Evolutionary conservation across 164 flowering plant genomes (phyloP).

Genomic region (Warburgia ugandensis): DNA sequence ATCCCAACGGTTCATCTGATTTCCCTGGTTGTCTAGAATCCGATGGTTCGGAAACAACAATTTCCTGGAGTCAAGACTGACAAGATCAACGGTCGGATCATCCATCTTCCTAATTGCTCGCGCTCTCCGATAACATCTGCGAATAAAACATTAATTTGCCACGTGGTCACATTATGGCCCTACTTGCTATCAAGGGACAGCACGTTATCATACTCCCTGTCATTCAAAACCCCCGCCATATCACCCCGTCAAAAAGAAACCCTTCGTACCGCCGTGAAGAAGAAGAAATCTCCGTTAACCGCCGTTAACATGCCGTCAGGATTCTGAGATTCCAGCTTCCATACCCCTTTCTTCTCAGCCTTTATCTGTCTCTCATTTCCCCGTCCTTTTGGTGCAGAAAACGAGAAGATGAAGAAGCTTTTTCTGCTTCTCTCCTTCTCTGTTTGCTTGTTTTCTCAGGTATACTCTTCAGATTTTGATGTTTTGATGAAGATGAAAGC

Average conservation of each 20-base stretch:
- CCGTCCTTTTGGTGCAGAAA: neutral
- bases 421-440: slow-evolving; percentile 1
- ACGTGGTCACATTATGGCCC: no score
- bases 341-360: neutral
- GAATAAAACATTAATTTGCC: no score
- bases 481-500: slow-evolving; percentile 49
- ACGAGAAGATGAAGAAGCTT: neutral
- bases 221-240: slow-evolving; percentile 17
- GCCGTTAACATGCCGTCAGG: no score
- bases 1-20: neutral
- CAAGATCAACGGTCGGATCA: no score
- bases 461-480: slow-evolving; percentile 29
- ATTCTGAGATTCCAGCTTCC: no score
- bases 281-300: no score
- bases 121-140: no score
- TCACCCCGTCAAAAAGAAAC: slow-evolving; percentile 19
- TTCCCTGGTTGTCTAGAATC: no score
- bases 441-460: neutral
- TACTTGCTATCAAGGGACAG: no score
- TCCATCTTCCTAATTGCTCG: no score
- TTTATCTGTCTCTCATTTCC: neutral
- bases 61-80: no score
- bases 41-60: no score
- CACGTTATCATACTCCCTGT: neutral
- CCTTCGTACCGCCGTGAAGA: neutral